These are phyloP conservation scores for Heritiera fomes DNA, from an alignment of 345 rosid species.

Conservation along the genomic window DNA sequence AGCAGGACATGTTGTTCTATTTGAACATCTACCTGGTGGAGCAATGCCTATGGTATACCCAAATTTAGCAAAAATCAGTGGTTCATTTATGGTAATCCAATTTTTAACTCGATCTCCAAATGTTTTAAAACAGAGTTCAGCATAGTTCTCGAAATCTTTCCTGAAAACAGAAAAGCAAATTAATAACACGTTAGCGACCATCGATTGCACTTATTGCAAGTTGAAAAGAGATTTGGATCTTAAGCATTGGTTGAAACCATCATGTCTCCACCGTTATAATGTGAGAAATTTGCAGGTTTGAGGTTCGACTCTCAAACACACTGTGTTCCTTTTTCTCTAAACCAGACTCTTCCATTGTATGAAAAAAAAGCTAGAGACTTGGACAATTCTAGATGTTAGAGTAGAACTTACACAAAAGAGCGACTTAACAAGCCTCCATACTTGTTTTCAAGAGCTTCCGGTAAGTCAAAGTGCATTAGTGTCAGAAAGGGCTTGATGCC, in stretches of 20 bases:
- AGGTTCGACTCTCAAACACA: no score
- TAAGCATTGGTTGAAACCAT: background rate
- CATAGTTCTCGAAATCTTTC: constrained; percentile 45
- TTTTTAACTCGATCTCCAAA: constrained; percentile 52
- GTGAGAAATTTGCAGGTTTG: no score
- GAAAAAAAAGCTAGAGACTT: no score
- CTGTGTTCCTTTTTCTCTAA: no score
- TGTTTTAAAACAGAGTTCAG: constrained; percentile 39
- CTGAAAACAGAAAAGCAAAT: constrained; percentile 24
- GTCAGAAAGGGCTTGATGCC: constrained; percentile 51
- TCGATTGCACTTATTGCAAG: background rate
- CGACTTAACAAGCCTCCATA: constrained; percentile 43
- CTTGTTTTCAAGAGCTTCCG: constrained; percentile 40
- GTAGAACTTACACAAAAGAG: constrained; percentile 36
- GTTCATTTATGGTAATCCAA: constrained; percentile 54
- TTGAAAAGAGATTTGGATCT: no score
- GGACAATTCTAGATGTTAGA: background rate
- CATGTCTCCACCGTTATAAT: no score
- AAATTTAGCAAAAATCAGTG: constrained; percentile 27
- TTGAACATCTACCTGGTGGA: constrained; percentile 40
- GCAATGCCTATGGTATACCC: constrained; percentile 29
- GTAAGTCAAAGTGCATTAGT: constrained; percentile 44
- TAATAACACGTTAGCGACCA: background rate
- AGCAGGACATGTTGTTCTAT: constrained; percentile 7
- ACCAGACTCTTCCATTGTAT: no score